Base-by-base conservation (phyloP, 1,284 basidiomycete species). In the Neolentinus lepideus region DNA sequence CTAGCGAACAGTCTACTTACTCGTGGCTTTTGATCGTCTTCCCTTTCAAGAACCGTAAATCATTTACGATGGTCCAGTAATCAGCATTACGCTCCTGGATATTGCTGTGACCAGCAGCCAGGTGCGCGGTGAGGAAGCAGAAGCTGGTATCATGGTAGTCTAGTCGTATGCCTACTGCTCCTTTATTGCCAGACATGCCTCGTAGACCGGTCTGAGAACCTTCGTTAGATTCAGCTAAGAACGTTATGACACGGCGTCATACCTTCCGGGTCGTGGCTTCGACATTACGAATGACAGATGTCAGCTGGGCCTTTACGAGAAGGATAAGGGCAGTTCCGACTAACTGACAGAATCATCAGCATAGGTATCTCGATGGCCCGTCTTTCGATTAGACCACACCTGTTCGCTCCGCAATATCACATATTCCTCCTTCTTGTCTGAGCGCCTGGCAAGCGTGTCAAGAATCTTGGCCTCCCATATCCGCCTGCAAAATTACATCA, bases 161-260 rank as follows among this genome's bases (percentile, higher is more conserved):
- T 57, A 99, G 76, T 21, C 97, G 86, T 61, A 99, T 91, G 2
- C 89, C 94, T 6, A 97, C 92, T 10, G 93, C 95, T 22, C 92
- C 92, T 72, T 96, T 99, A 73, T 99, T 99, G 22, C 97, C 97
- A 3, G 92, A 94, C 83, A 99, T 94, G 14, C 97, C 97, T 56
- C 93, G 85, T 36, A 99, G 76, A 21, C 97, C 97, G 2, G 97
- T 99, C 92, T 94, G 64, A 51, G 9, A 51, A 54, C 52, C 56
- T 38, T 57, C 25, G 60, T 58, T 48, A 27, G 33, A 36, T 62
- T 24, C 16, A 3, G 12, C 29, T 31, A 12, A 12, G 12, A 12
- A 31, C 12, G 29, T 12, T 31, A 31, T 31, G 29, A 31, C 22
- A 24, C 9, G 9, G 26, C 21, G 8, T 51, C 21, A 11, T 58